Evolutionary conservation across 1,284 basidiomycete species (phyloP), one percentile per base, ranked within the genome.

Genomic region (Vanrija sp.): DNA sequence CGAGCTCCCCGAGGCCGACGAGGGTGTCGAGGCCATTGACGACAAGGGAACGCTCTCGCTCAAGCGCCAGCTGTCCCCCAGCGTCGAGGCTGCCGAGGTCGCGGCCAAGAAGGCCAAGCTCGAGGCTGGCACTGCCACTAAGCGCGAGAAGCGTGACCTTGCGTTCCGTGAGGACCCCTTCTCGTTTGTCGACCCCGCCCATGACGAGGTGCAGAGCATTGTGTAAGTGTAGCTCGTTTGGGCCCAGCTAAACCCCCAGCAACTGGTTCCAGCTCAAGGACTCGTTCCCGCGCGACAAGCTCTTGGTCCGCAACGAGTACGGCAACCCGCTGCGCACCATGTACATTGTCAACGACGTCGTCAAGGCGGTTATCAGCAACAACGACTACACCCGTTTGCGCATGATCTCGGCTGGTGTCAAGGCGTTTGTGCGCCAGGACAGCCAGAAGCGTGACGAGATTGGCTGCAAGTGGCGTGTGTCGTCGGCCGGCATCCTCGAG

Each of bases 131-230:
- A 49, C 57, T 38, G 37, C 48, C 6, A 37, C 45, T 12, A 74
- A 72, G 64, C 67, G 67, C 59, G 75, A 78, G 24, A 77, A 77
- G 50, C 61, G 72, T 23, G 77, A 78, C 53, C 83, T 61, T 19
- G 51, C 53, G 9, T 96, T 92, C 80, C 92, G 87, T 69, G 94
- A 97, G 73, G 88, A 89, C 70, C 92, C 93, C 0, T 95, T 88
- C 73, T 89, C 85, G 0, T 93, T 88, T 77, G 77, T 96, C 25
- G 74, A 83, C 12, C 78, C 83, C 0, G 78, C 85, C 54, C 86
- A 94, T 68, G 84, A 84, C 12, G 82, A 86, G 50, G 78, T 96
- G 22, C 68, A 80, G 53, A 78, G 79, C 19, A 67, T 74, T 48
- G 31, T 31, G 31, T 72, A 53, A 64, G 70, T 72, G n/a, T 35